phyloP scores from a whole-genome alignment of 1,284 basidiomycete species.

The Boletellus deceptivus region DNA sequence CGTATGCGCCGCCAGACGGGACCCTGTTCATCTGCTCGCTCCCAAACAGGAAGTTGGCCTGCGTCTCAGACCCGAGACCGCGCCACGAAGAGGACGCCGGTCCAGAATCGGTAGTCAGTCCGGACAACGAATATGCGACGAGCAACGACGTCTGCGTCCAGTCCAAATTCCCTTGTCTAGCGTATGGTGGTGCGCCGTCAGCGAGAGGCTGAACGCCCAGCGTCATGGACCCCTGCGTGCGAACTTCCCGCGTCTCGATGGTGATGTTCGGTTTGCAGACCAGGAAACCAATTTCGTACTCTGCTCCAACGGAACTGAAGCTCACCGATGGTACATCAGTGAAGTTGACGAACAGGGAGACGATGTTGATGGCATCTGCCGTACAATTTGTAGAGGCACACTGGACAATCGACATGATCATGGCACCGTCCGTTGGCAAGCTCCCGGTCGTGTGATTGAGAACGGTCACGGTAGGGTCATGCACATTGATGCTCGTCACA shows the following conservation, averaged over 20 bases:
- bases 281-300: constrained; percentile 19
- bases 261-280: constrained; percentile 23
- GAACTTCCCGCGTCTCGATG: constrained; percentile 22
- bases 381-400: constrained; percentile 8
- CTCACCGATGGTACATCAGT: not conserved
- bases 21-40: constrained; percentile 3
- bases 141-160: constrained; percentile 17
- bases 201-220: constrained; percentile 8
- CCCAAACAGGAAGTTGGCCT: constrained; percentile 11
- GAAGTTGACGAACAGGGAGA: constrained; percentile 11
- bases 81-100: constrained; percentile 1
- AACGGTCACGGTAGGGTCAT: constrained; percentile 7
- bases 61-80: constrained; percentile 13
- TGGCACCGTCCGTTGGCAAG: constrained; percentile 13
- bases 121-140: constrained; percentile 9
- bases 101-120: constrained; percentile 8
- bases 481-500: constrained; percentile 12
- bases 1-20: not conserved
- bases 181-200: not conserved
- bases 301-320: not conserved
- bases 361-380: constrained; percentile 3
- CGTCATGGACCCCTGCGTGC: constrained; percentile 7
- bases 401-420: constrained; percentile 11
- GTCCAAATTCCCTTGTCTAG: constrained; percentile 11
- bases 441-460: constrained; percentile 10